Evolutionary conservation across 495 filamentous ascomycete species (phyloP).

Genomic region (Penicillium subrubescens): DNA sequence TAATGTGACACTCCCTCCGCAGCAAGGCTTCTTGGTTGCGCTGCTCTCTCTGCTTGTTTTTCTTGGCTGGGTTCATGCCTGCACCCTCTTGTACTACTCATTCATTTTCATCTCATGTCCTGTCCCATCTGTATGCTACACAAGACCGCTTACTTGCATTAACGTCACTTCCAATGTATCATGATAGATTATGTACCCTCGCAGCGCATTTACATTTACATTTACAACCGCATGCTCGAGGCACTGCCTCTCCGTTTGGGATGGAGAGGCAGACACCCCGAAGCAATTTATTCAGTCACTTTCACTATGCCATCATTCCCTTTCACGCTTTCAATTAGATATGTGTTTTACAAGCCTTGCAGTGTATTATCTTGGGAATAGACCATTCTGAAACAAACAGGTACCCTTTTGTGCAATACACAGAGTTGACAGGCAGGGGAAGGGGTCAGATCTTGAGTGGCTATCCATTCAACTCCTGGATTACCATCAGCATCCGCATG

Average conservation of each 20-base stretch:
- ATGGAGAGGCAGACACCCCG: not conserved
- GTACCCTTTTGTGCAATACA: not conserved
- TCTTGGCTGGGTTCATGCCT: not conserved
- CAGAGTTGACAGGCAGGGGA: not conserved
- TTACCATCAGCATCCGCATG: constrained; percentile 13
- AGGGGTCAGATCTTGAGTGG: not conserved
- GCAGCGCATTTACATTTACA: not conserved
- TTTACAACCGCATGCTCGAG: constrained; percentile 2
- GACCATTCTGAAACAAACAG: not conserved
- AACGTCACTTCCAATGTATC: not conserved
- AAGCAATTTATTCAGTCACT: not conserved
- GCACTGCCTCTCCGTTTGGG: not conserved
- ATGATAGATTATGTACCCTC: not conserved
- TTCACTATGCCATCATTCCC: too few species aligned
- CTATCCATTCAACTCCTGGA: constrained; percentile 19
- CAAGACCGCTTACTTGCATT: not conserved
- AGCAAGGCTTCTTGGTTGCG: not conserved
- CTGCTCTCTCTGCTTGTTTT: not conserved
- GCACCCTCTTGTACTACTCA: not conserved
- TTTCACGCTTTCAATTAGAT: too few species aligned
- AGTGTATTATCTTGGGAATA: too few species aligned
- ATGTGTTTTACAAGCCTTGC: too few species aligned
- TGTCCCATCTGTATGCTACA: not conserved
- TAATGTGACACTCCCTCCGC: not conserved
- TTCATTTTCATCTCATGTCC: not conserved